Percentiles rank a stretch among this genome's conserved stretches.
phyloP scores from a whole-genome alignment of 2,329 filamentous ascomycete genomes.

The Zymoseptoria tritici region DNA sequence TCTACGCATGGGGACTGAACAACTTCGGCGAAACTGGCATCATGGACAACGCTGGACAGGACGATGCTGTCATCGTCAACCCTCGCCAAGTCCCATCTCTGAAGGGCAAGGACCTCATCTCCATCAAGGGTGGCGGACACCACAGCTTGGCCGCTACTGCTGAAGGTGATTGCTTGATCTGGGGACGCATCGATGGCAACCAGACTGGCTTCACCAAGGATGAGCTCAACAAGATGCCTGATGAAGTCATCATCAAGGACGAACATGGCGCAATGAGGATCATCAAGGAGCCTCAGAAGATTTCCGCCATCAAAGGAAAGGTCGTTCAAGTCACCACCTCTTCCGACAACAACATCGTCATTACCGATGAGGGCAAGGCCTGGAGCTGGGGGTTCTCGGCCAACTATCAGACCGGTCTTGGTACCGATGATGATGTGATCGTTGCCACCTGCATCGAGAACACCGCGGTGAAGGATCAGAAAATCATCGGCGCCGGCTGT shows the following conservation, averaged over 20 bases:
- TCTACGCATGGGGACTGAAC: constrained; percentile 81
- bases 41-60: constrained; percentile 54
- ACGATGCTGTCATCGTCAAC: constrained; percentile 64
- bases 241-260: constrained; percentile 54
- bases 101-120: constrained; percentile 53
- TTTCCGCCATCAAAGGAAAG: constrained; percentile 44
- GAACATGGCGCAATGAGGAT: constrained; percentile 61
- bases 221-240: constrained; percentile 43
- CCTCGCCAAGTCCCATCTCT: constrained; percentile 62
- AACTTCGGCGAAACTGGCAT: constrained; percentile 76
- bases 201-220: constrained; percentile 47
- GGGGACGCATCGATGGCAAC: constrained; percentile 53
- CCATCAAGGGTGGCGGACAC: constrained; percentile 66
- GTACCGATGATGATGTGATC: constrained; percentile 70
- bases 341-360: constrained; percentile 65
- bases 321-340: constrained; percentile 41
- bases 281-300: constrained; percentile 58
- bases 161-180: constrained; percentile 50
- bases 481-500: constrained; percentile 71
- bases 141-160: constrained; percentile 54
- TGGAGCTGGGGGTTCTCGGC: constrained; percentile 75
- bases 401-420: constrained; percentile 74
- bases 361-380: constrained; percentile 61
- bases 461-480: constrained; percentile 67
- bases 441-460: constrained; percentile 76